Evolutionary conservation across 164 flowering plant genomes (phyloP).

Genomic region (Nymphaea colorata): DNA sequence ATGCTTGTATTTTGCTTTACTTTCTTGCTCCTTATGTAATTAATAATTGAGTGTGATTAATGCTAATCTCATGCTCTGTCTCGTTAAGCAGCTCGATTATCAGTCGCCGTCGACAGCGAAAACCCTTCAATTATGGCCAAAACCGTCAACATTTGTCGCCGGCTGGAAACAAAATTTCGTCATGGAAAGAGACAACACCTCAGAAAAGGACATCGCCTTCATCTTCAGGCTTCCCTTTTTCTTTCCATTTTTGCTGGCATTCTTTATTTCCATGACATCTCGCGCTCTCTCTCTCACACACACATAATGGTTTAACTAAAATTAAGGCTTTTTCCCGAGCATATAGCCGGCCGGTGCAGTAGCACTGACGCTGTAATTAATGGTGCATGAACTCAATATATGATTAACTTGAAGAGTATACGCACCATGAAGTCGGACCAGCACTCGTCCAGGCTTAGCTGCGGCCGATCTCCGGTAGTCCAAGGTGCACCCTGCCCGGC

Average conservation of each 20-base stretch:
- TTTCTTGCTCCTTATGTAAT: not conserved
- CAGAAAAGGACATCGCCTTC: not conserved
- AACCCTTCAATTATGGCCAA: not conserved
- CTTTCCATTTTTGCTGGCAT: no score
- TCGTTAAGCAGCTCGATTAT: not conserved
- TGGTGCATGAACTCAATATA: not conserved
- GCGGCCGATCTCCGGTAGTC: constrained; percentile 56
- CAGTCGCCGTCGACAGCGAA: not conserved
- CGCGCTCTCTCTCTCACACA: not conserved
- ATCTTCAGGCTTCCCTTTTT: not conserved
- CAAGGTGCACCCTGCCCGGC: constrained; percentile 64
- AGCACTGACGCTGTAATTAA: not conserved
- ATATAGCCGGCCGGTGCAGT: no score
- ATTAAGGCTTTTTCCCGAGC: not conserved
- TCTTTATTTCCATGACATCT: not conserved
- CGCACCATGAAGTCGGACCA: constrained; percentile 28
- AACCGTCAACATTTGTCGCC: not conserved
- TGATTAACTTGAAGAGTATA: not conserved
- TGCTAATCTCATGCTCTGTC: not conserved
- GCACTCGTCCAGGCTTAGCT: constrained; percentile 37
- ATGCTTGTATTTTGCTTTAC: not conserved
- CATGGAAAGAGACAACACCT: not conserved
- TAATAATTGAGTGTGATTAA: not conserved
- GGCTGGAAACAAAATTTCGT: not conserved
- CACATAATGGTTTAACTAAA: not conserved